phyloP scores from a whole-genome alignment of 176 grass and related monocot genomes.

The Triticum turgidum region DNA sequence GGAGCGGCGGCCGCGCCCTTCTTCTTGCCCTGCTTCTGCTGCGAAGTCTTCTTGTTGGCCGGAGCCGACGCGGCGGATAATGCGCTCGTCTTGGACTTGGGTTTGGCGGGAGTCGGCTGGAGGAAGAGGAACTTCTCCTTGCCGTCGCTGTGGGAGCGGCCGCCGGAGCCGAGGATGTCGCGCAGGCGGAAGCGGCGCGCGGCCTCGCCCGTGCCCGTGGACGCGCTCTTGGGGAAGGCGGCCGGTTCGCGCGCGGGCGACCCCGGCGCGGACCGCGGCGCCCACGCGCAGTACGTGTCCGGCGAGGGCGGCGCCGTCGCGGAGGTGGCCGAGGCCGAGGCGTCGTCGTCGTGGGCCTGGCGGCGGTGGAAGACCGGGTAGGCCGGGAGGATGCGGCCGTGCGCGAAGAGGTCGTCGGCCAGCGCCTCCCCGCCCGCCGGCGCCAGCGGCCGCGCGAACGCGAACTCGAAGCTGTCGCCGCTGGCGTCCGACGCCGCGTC shows the following conservation, averaged over 20 bases:
- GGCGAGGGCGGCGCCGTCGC: slow-evolving; percentile 39
- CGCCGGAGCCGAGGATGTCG: slow-evolving; percentile 36
- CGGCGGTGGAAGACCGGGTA: slow-evolving; percentile 54
- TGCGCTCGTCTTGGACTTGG: not conserved
- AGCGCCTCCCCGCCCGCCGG: not conserved
- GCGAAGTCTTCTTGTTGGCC: not conserved
- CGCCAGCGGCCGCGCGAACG: slow-evolving; percentile 42
- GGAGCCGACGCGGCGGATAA: not conserved
- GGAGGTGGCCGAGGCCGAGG: not conserved
- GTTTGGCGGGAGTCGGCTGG: not conserved
- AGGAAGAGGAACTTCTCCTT: slow-evolving; percentile 86
- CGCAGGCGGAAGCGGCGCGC: slow-evolving; percentile 38
- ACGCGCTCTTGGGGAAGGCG: slow-evolving; percentile 57
- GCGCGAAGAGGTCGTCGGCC: slow-evolving; percentile 71
- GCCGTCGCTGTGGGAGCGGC: slow-evolving; percentile 58
- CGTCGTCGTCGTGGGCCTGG: not conserved
- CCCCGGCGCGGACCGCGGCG: slow-evolving; percentile 40
- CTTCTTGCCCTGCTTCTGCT: slow-evolving; percentile 22
- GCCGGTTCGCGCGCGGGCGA: slow-evolving; percentile 1
- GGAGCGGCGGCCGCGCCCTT: not conserved
- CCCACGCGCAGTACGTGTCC: slow-evolving; percentile 58
- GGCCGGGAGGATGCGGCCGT: slow-evolving; percentile 55
- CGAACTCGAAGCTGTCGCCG: slow-evolving; percentile 54
- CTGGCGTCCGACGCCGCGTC: not conserved
- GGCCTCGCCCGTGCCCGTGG: slow-evolving; percentile 47